Evolutionary conservation across 805 yeast genomes (phyloP), one percentile per base, ranked within the genome.

Genomic region (Isabelozyma heimii): DNA sequence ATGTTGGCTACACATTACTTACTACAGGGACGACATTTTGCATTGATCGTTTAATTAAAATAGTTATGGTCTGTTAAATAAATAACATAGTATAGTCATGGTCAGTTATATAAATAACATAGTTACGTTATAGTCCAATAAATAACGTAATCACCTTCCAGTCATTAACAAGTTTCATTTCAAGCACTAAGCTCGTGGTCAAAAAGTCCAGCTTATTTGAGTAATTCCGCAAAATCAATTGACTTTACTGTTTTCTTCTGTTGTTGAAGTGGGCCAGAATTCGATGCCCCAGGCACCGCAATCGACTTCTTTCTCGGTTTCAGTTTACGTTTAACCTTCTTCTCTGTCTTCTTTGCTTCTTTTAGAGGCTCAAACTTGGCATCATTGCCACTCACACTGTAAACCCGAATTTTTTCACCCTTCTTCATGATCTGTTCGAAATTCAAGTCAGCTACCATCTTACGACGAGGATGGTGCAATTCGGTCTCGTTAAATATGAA

Each of bases 381-480:
- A 13, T 13, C 35, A 30, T 30, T 30, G 35, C 47, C 43, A 30
- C 26, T 20, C 5, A 45, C 8, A 10, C 13, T 14, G 12, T 20
- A 37, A n/a, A 12, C 17, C 16, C 30, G 28, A 9, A 51, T 45
- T 33, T 46, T 52, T 10, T 52, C 51, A 13, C 60, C 59, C 45
- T 59, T 58, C 15, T 53, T 53, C 24, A 66, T 48, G n/a, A 66
- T 63, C 47, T 66, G 67, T 28, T 59, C 61, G 40, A 66, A 65
- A 43, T 63, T 57, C 37, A 66, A 49, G 37, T 62, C 61, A 1
- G 69, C 69, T 14, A 66, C 69, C 16, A 63, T 49, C 42, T 66
- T 66, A 20, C 63, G 54, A 30, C 69, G 54, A 13, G 63, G 63
- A 27, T 60, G 55, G 42, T 49, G 41, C 12, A 53, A 47, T 20